Percentiles rank a stretch among this genome's conserved stretches.
Evolutionary conservation across 306 rosid genomes (phyloP).

Genomic region (Corylus americana): DNA sequence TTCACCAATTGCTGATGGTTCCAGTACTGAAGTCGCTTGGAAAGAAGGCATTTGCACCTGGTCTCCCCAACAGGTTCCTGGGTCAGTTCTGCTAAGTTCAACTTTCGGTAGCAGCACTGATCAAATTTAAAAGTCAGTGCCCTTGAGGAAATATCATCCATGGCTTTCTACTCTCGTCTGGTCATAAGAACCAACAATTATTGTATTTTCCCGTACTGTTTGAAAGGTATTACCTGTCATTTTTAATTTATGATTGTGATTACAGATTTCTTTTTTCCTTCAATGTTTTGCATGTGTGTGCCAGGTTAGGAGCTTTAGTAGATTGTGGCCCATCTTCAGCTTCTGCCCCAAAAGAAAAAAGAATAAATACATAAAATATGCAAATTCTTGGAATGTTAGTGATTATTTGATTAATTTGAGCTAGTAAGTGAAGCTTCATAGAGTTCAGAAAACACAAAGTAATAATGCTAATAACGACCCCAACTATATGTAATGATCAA

Average conservation of each 20-base stretch:
- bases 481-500: background rate
- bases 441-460: background rate
- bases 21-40: conserved; percentile 40
- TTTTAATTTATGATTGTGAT: background rate
- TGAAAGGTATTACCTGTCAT: background rate
- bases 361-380: background rate
- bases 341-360: background rate
- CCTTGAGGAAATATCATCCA: background rate
- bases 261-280: background rate
- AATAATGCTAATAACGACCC: background rate
- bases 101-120: conserved; percentile 63
- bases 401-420: background rate
- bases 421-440: background rate
- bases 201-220: background rate
- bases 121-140: conserved; percentile 27
- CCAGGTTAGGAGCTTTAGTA: background rate
- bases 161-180: background rate
- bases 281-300: background rate
- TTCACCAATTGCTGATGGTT: conserved; percentile 63
- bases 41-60: conserved; percentile 57
- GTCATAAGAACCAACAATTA: background rate
- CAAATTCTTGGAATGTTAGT: background rate
- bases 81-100: conserved; percentile 60
- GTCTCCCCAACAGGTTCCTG: conserved; percentile 58
- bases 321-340: background rate